These are phyloP conservation scores for Diospyros kaki DNA, from an alignment of 148 eudicot species.

Conservation along the genomic window DNA sequence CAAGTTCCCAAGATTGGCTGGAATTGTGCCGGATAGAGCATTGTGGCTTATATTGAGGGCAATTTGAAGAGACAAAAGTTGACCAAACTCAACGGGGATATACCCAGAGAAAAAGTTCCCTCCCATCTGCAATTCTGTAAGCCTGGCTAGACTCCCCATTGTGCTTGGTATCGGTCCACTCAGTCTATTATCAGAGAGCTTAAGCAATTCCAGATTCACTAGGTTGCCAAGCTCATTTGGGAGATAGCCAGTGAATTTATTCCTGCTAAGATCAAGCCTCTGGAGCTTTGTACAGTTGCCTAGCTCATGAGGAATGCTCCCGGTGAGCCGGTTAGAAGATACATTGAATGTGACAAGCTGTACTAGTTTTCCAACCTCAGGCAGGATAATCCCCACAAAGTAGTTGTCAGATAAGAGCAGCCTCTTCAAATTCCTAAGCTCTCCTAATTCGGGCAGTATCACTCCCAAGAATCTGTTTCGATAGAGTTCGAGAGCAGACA, in stretches of 20 bases:
- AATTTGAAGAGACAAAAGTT: conserved; percentile 64
- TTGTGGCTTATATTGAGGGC: conserved; percentile 79
- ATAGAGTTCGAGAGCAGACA: conserved; percentile 48
- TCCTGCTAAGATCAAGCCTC: conserved; percentile 79
- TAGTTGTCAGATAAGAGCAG: conserved; percentile 39
- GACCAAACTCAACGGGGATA: conserved; percentile 70
- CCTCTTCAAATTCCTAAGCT: conserved; percentile 35
- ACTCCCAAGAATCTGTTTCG: conserved; percentile 41
- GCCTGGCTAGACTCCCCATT: conserved; percentile 51
- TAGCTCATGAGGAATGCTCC: conserved; percentile 39
- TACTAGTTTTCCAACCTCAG: conserved; percentile 43
- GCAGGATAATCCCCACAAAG: conserved; percentile 37
- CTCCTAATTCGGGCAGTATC: conserved; percentile 43
- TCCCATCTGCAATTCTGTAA: conserved; percentile 87
- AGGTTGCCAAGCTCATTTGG: conserved; percentile 57
- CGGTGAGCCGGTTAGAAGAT: conserved; percentile 39
- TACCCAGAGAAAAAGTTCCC: conserved; percentile 70
- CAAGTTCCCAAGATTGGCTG: conserved; percentile 64
- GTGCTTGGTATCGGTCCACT: conserved; percentile 56
- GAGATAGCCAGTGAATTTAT: conserved; percentile 51
- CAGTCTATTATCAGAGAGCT: conserved; percentile 69
- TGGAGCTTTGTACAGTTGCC: conserved; percentile 54
- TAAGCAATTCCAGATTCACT: conserved; percentile 70
- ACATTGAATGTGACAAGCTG: conserved; percentile 47
- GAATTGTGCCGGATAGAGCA: conserved; percentile 61